Conservation (phyloP, 805 yeast species). For the Hanseniaspora lindneri region DNA sequence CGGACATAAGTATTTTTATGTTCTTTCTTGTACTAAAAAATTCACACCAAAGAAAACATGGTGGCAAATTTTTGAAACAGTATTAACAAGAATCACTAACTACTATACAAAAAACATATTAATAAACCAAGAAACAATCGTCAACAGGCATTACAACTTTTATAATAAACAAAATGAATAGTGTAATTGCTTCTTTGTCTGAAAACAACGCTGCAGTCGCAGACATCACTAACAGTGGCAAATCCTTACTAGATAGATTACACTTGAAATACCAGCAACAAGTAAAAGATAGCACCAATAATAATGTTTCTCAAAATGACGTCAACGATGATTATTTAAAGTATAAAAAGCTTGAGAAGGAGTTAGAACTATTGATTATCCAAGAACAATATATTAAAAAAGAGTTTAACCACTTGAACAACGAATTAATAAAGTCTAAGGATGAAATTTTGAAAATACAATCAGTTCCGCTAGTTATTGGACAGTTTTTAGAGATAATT, state of each 20-base stretch:
- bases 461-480: constrained; percentile 94
- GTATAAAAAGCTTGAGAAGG: constrained; percentile 81
- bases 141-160: too few relatives aligned
- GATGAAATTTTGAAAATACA: constrained; percentile 97
- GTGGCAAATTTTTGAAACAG: neutral
- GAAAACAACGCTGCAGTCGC: neutral
- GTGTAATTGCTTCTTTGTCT: neutral
- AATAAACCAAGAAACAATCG: neutral
- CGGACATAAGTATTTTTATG: too few relatives aligned
- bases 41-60: neutral
- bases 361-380: constrained; percentile 65
- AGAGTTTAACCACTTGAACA: constrained; percentile 89
- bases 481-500: constrained; percentile 94
- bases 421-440: constrained; percentile 92
- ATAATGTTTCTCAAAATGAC: constrained; percentile 17
- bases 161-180: neutral
- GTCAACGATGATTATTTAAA: constrained; percentile 65
- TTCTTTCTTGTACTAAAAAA: too few relatives aligned
- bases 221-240: neutral
- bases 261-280: constrained; percentile 25
- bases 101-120: neutral
- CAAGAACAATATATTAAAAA: constrained; percentile 97
- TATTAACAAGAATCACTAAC: neutral
- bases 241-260: constrained; percentile 28
- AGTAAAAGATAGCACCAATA: constrained; percentile 18